A percentile compares a stretch with the other conserved stretches of the same genome.
Conservation (phyloP, 768 basidiomycete species). For the Brasilioporus rufonigricans region DNA sequence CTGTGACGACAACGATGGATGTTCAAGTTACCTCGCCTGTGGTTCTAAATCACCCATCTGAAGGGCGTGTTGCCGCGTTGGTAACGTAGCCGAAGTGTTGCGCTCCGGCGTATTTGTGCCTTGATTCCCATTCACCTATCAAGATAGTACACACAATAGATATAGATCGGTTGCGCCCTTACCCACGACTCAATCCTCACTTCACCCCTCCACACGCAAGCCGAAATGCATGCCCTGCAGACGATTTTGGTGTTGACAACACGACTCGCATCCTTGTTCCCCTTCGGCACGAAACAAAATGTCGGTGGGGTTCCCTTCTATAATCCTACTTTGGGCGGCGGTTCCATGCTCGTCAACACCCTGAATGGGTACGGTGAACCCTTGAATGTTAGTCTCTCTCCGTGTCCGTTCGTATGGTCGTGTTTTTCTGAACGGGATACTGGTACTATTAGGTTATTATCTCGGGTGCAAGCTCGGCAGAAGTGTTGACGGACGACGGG, state of each 20-base stretch:
- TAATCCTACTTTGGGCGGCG: slow-evolving; percentile 35
- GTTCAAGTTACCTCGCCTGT: neutral
- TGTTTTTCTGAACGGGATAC: neutral
- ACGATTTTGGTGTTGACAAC: neutral
- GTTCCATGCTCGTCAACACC: slow-evolving; percentile 43
- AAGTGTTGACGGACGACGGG: slow-evolving; percentile 54
- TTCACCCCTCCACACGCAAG: neutral
- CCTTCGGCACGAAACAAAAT: neutral
- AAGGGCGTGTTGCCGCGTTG: neutral
- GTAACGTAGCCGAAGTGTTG: too few species aligned
- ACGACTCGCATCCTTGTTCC: slow-evolving; percentile 4
- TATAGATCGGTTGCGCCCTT: neutral
- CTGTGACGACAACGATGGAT: too few species aligned
- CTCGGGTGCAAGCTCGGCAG: slow-evolving; percentile 58
- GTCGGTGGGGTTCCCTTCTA: slow-evolving; percentile 28
- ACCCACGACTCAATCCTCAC: neutral
- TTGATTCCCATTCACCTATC: neutral
- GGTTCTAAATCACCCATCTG: neutral
- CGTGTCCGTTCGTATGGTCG: neutral
- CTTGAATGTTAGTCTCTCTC: slow-evolving; percentile 36
- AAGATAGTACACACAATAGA: neutral
- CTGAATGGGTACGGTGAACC: slow-evolving; percentile 41
- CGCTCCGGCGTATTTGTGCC: neutral
- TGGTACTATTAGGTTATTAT: slow-evolving; percentile 50
- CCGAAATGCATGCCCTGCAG: slow-evolving; percentile 6